Percentiles rank a stretch among this genome's conserved stretches.
phyloP scores from a whole-genome alignment of 805 yeast species.

The Saitoella complicata region DNA sequence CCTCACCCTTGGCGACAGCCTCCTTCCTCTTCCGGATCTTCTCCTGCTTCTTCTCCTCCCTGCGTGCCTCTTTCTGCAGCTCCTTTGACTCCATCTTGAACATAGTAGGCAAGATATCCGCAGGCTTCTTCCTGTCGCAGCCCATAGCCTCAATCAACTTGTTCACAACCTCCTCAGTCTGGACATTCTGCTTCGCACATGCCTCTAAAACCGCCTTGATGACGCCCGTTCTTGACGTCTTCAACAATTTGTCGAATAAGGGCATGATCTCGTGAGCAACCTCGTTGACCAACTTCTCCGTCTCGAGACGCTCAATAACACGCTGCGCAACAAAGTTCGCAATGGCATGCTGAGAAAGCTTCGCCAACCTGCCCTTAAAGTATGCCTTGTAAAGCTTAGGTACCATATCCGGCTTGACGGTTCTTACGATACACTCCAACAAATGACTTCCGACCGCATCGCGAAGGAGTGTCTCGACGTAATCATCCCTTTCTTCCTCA shows the following conservation, averaged over 20 bases:
- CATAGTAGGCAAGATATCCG: background rate
- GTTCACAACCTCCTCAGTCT: background rate
- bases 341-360: conserved; percentile 24
- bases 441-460: conserved; percentile 91
- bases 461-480: conserved; percentile 64
- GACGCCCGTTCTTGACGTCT: background rate
- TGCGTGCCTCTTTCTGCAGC: too few species aligned
- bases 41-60: too few species aligned
- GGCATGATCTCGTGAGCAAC: background rate
- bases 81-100: background rate
- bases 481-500: conserved; percentile 22
- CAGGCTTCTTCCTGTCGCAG: background rate
- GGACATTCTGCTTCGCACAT: background rate
- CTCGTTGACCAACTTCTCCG: background rate
- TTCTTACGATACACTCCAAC: conserved; percentile 50
- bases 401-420: conserved; percentile 48
- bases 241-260: background rate
- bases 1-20: too few species aligned
- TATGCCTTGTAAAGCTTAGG: conserved; percentile 53
- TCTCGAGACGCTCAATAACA: background rate
- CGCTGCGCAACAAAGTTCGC: conserved; percentile 1
- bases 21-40: too few species aligned
- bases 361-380: conserved; percentile 56
- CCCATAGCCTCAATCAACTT: background rate
- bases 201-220: background rate